Conservation (phyloP, 2,329 filamentous ascomycete species). For the Mycosphaerella sp. region DNA sequence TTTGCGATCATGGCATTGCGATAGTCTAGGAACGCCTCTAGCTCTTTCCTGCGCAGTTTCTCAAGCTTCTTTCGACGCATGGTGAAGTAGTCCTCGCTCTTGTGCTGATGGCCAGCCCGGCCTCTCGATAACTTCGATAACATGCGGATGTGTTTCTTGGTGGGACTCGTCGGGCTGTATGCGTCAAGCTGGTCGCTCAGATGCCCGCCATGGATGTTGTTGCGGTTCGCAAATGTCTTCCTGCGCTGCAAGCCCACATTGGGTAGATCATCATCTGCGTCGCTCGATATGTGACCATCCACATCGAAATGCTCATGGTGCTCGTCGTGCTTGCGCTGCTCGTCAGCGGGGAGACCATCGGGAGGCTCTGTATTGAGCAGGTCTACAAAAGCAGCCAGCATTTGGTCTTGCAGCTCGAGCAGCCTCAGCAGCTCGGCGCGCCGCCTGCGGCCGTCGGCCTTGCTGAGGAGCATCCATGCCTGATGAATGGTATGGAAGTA, state of each 20-base stretch:
- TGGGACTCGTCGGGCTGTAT: constrained; percentile 16
- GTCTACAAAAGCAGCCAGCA: constrained; percentile 24
- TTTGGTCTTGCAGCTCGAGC: constrained; percentile 27
- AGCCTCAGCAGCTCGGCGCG: constrained; percentile 28
- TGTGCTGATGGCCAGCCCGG: constrained; percentile 11
- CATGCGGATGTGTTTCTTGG: constrained; percentile 15
- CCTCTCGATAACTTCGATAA: constrained; percentile 12
- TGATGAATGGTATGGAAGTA: constrained; percentile 30
- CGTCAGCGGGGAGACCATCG: constrained; percentile 9
- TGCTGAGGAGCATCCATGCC: constrained; percentile 28
- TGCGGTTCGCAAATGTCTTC: constrained; percentile 22
- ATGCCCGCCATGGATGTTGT: constrained; percentile 15
- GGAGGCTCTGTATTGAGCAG: constrained; percentile 17
- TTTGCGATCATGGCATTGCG: constrained; percentile 30
- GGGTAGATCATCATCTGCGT: constrained; percentile 31
- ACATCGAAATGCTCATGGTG: constrained; percentile 17
- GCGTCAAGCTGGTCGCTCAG: constrained; percentile 13
- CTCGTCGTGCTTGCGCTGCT: constrained; percentile 8
- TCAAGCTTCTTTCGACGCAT: constrained; percentile 28
- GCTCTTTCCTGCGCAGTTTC: constrained; percentile 28
- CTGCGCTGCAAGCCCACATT: constrained; percentile 22
- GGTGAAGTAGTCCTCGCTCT: constrained; percentile 25
- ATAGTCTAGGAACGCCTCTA: constrained; percentile 28
- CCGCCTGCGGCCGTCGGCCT: constrained; percentile 26
- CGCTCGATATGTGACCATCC: constrained; percentile 31